Evolutionary conservation across 2,329 filamentous ascomycete species (phyloP), one percentile per base, ranked within the genome.

Genomic region (Stemphylium beticola): DNA sequence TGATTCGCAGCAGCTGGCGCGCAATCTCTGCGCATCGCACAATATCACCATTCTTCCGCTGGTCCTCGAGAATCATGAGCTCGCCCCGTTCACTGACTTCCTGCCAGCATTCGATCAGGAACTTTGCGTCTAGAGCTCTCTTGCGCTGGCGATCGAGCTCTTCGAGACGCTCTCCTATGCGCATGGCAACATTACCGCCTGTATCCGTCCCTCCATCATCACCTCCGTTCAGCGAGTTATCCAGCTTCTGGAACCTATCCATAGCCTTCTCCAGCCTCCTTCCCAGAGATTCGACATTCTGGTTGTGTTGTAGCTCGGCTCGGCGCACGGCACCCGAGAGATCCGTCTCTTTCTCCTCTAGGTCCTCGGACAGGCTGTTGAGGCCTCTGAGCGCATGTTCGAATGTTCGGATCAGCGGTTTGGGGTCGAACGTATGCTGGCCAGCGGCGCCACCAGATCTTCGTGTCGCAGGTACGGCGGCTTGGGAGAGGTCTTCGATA

Each of bases 51-150:
- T 92, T 89, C 61, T 91, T 85, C 69, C 93, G 85, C 55, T 98
- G 88, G 60, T 96, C 92, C 74, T 98, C 92, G 42, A 99, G 78
- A n/a, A 89, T 87, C 8, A 90, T 89, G 51, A 98, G 82, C 65
- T 95, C 87, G 3, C 95, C 95, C 8, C 89, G 88, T 69, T 96
- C 93, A 76, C 89, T 93, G 65, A 99, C 92, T 70, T 98, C 93
- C 36, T 92, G 87, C 93, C 95, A 99, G 79, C 95, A 99, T 73
- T 96, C 90, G 61, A 99, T 92, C 55, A 99, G 78, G 73, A 98
- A 98, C 72, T 91, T 93, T 57, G 95, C 93, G 79, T 99, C 95
- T 73, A 95, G 84, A 29, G 95, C 95, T 55, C 93, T 83, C 71
- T 92, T 88, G 65, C 93, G 83, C 78, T 99, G 96, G 69, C 92